A percentile compares a stretch with the other conserved stretches of the same genome.
Evolutionary conservation across 2,329 filamentous ascomycete genomes (phyloP).

Genomic region (Colletotrichum sp.): DNA sequence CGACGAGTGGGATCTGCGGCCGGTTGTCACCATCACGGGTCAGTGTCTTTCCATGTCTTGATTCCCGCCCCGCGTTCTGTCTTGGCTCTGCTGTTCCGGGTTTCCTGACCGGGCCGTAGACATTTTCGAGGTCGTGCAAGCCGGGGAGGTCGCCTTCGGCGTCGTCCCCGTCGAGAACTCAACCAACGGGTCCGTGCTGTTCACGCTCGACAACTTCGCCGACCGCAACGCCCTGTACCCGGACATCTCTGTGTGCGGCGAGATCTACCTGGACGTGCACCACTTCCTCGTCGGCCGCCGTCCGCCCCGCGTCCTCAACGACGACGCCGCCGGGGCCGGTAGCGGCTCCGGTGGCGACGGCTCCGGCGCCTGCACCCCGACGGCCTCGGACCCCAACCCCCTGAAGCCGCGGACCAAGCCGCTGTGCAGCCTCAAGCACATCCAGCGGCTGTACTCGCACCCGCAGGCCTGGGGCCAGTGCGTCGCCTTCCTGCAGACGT

Average conservation of each 20-base stretch:
- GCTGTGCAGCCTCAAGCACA: slow-evolving; percentile 57
- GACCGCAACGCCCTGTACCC: slow-evolving; percentile 70
- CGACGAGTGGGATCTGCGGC: slow-evolving; percentile 51
- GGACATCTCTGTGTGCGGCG: slow-evolving; percentile 78
- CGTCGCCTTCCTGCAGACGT: slow-evolving; percentile 71
- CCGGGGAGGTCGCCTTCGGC: slow-evolving; percentile 68
- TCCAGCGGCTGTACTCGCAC: slow-evolving; percentile 86
- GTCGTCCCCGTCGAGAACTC: slow-evolving; percentile 97
- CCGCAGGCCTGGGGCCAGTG: slow-evolving; percentile 97
- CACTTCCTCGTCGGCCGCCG: slow-evolving; percentile 78
- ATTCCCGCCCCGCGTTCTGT: neutral
- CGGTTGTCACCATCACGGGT: slow-evolving; percentile 58
- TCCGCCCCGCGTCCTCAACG: slow-evolving; percentile 23
- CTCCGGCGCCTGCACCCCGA: slow-evolving; percentile 57
- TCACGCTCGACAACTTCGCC: slow-evolving; percentile 87
- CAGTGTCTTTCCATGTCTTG: slow-evolving; percentile 24
- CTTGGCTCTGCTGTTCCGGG: neutral
- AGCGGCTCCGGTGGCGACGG: slow-evolving; percentile 23
- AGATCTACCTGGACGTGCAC: slow-evolving; percentile 86
- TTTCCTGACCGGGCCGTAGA: slow-evolving; percentile 50
- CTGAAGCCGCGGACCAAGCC: slow-evolving; percentile 53
- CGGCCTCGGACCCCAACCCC: slow-evolving; percentile 47
- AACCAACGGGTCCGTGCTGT: slow-evolving; percentile 89
- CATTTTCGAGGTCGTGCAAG: slow-evolving; percentile 81
- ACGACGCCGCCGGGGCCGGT: slow-evolving; percentile 30